These are phyloP conservation scores for Coriolopsis trogii DNA, from an alignment of 1,284 basidiomycete genomes.

Conservation along the genomic window DNA sequence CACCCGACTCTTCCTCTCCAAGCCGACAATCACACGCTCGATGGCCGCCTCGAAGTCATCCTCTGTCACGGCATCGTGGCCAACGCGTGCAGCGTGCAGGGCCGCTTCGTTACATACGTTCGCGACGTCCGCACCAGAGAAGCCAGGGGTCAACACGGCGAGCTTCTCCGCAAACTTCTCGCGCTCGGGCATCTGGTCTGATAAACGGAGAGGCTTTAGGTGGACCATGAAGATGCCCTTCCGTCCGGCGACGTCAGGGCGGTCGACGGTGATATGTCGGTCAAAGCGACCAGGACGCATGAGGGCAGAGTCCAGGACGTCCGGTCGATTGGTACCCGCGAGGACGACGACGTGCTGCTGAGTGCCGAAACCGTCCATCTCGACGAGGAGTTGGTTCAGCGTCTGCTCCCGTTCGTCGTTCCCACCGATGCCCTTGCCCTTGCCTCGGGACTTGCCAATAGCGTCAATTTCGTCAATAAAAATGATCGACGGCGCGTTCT, in stretches of 20 bases:
- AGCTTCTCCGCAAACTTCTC: conserved; percentile 86
- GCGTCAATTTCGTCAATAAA: conserved; percentile 99
- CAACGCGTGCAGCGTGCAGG: conserved; percentile 88
- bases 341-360: conserved; percentile 96
- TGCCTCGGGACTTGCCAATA: conserved; percentile 94
- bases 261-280: conserved; percentile 94
- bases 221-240: conserved; percentile 96
- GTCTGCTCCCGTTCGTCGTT: conserved; percentile 99
- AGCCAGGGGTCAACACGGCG: conserved; percentile 94
- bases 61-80: conserved; percentile 80
- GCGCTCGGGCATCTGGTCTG: conserved; percentile 58
- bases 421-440: conserved; percentile 88
- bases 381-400: conserved; percentile 96
- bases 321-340: conserved; percentile 95
- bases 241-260: conserved; percentile 92
- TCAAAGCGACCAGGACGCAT: conserved; percentile 99
- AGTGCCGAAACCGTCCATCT: conserved; percentile 99
- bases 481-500: conserved; percentile 98
- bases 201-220: conserved; percentile 82
- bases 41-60: conserved; percentile 96
- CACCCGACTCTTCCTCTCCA: conserved; percentile 95
- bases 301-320: conserved; percentile 93
- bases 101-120: conserved; percentile 99
- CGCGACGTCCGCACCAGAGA: conserved; percentile 98
- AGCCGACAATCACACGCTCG: conserved; percentile 95